A percentile compares a stretch with the other conserved stretches of the same genome.
These are phyloP conservation scores for Microdochium trichocladiopsis DNA, from an alignment of 2,329 filamentous ascomycete species.

Conservation along the genomic window DNA sequence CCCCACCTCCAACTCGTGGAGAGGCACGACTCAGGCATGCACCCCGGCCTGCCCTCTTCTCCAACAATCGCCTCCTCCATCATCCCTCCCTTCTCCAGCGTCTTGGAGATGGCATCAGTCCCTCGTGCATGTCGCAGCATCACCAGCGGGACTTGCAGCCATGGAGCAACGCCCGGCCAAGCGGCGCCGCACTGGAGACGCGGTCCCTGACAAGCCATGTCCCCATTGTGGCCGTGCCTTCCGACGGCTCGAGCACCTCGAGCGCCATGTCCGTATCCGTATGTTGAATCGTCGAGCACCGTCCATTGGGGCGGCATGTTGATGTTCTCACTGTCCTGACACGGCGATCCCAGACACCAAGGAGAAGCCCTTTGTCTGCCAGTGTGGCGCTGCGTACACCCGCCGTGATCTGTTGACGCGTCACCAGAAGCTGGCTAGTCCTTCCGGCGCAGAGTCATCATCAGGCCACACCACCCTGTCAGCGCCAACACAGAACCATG, in stretches of 20 bases:
- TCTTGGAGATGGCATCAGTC: background rate
- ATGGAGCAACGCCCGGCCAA: constrained; percentile 5
- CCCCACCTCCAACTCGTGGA: background rate
- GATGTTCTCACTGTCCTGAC: background rate
- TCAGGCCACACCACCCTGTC: constrained; percentile 13
- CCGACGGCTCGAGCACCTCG: constrained; percentile 37
- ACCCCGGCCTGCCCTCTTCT: background rate
- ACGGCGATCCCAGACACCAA: constrained; percentile 30
- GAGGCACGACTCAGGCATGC: background rate
- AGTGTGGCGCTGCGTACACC: constrained; percentile 35
- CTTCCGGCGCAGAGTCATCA: constrained; percentile 22
- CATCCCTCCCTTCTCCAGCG: background rate
- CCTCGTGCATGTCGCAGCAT: background rate
- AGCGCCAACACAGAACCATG: constrained; percentile 5
- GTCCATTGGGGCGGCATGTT: background rate
- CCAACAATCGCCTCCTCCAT: background rate
- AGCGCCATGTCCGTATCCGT: constrained; percentile 38
- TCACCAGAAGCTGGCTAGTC: constrained; percentile 27
- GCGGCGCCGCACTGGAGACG: constrained; percentile 11
- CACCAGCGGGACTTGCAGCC: constrained; percentile 6
- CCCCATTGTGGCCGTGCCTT: constrained; percentile 34
- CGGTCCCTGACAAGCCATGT: constrained; percentile 18
- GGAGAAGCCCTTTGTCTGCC: constrained; percentile 37
- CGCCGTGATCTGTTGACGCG: constrained; percentile 35
- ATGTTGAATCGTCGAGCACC: constrained; percentile 10